Conservation (phyloP, 805 yeast species). For the Barnettozyma populi region DNA sequence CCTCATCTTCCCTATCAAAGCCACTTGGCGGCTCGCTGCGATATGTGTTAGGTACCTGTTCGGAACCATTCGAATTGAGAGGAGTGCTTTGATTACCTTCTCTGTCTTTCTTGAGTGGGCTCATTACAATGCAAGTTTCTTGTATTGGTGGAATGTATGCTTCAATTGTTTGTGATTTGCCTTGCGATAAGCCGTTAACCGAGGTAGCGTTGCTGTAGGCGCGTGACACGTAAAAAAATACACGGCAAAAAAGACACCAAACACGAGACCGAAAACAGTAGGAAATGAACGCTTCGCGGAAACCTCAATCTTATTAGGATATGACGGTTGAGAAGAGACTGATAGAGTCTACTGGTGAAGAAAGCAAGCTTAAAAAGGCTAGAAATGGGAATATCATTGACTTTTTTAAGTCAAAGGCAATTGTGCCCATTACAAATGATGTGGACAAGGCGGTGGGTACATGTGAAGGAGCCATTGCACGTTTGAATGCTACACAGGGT, state of each 20-base stretch:
- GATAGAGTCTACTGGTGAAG: neutral
- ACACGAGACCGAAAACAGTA: too few relatives aligned
- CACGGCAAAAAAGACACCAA: neutral
- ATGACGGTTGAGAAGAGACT: conserved; percentile 5
- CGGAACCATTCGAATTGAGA: neutral
- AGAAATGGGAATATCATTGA: neutral
- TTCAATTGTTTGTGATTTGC: neutral
- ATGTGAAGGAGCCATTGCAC: neutral
- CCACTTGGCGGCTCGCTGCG: neutral
- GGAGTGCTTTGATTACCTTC: too few relatives aligned
- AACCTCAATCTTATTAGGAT: too few relatives aligned
- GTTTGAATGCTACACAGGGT: neutral
- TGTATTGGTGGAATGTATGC: neutral
- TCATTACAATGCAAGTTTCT: neutral
- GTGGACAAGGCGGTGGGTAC: neutral
- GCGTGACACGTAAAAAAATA: neutral
- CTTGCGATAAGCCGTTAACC: neutral
- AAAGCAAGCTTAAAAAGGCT: neutral
- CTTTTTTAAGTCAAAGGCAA: conserved; percentile 2
- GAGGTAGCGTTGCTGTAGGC: neutral
- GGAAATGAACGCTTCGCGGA: too few relatives aligned
- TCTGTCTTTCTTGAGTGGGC: neutral
- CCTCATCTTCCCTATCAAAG: neutral
- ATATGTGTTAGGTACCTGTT: neutral
- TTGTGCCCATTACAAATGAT: neutral